A percentile compares a stretch with the other conserved stretches of the same genome.
phyloP scores from a whole-genome alignment of 169 alveolate genomes.

The Plasmodium gallinaceum region DNA sequence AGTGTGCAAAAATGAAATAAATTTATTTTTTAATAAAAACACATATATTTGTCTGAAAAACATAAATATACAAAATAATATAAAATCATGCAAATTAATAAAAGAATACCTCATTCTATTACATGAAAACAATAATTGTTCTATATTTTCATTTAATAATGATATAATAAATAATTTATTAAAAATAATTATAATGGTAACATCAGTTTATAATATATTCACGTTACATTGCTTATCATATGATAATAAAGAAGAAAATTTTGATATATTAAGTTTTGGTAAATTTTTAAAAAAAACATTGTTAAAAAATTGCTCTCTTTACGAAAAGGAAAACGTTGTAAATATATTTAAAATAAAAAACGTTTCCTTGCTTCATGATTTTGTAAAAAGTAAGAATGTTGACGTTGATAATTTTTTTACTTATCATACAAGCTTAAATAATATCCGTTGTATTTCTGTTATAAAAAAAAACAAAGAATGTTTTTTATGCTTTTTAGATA shows the following conservation, averaged over 20 bases:
- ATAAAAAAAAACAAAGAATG: neutral
- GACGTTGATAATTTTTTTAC: neutral
- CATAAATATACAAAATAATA: neutral
- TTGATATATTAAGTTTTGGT: constrained; percentile 11
- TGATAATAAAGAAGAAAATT: neutral
- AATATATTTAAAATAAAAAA: constrained; percentile 10
- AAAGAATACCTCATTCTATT: constrained; percentile 10
- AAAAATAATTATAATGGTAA: neutral
- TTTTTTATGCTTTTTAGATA: constrained; percentile 5
- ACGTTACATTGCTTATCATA: constrained; percentile 14
- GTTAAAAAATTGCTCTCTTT: neutral
- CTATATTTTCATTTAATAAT: constrained; percentile 6
- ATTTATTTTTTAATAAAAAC: constrained; percentile 11
- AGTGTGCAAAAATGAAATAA: constrained; percentile 34
- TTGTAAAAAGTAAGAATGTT: constrained; percentile 9
- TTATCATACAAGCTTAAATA: neutral
- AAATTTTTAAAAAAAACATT: neutral
- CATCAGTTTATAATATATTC: constrained; percentile 15
- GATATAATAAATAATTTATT: neutral
- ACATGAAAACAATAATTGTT: constrained; percentile 16
- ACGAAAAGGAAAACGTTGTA: neutral
- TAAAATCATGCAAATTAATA: constrained; percentile 15
- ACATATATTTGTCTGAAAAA: constrained; percentile 30
- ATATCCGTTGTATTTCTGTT: constrained; percentile 27
- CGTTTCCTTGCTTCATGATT: neutral